Percentiles rank a stretch among this genome's conserved stretches.
Conservation (phyloP, 1,284 basidiomycete genomes). For the Heterobasidion parviporum region DNA sequence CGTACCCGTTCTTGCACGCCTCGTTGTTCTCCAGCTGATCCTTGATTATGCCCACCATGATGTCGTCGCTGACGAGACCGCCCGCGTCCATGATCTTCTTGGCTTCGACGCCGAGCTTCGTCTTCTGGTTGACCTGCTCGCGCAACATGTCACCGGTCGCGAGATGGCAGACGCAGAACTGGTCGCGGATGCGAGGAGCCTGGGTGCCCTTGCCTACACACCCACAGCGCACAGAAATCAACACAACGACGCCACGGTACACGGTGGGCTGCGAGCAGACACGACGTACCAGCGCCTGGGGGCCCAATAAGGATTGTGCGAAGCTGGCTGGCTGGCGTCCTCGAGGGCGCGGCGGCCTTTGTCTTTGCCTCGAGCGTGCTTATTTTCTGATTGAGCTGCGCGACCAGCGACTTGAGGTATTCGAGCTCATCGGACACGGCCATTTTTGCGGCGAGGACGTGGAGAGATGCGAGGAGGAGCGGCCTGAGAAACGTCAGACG, state of each 20-base stretch:
- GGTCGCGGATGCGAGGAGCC: slow-evolving; percentile 86
- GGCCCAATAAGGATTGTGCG: slow-evolving; percentile 93
- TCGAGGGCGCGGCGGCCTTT: slow-evolving; percentile 34
- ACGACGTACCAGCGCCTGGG: slow-evolving; percentile 82
- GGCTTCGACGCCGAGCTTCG: slow-evolving; percentile 82
- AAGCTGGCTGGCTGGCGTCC: slow-evolving; percentile 72
- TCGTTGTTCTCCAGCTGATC: slow-evolving; percentile 93
- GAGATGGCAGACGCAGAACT: slow-evolving; percentile 95
- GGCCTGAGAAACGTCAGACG: neutral
- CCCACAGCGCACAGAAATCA: neutral
- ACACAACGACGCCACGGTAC: too few species aligned
- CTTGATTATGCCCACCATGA: slow-evolving; percentile 97
- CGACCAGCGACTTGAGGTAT: slow-evolving; percentile 83
- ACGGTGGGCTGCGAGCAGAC: neutral
- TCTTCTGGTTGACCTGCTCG: slow-evolving; percentile 87
- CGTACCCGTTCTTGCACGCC: slow-evolving; percentile 86
- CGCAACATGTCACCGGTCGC: slow-evolving; percentile 99
- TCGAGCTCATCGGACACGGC: slow-evolving; percentile 68
- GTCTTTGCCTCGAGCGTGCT: slow-evolving; percentile 58
- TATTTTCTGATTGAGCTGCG: slow-evolving; percentile 80
- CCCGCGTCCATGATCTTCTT: slow-evolving; percentile 99
- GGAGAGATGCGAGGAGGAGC: neutral
- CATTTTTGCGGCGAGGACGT: slow-evolving; percentile 30
- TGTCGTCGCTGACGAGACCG: slow-evolving; percentile 91
- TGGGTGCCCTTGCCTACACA: slow-evolving; percentile 91